phyloP scores from a whole-genome alignment of 768 basidiomycete genomes.

The Amanita subjunquillea region DNA sequence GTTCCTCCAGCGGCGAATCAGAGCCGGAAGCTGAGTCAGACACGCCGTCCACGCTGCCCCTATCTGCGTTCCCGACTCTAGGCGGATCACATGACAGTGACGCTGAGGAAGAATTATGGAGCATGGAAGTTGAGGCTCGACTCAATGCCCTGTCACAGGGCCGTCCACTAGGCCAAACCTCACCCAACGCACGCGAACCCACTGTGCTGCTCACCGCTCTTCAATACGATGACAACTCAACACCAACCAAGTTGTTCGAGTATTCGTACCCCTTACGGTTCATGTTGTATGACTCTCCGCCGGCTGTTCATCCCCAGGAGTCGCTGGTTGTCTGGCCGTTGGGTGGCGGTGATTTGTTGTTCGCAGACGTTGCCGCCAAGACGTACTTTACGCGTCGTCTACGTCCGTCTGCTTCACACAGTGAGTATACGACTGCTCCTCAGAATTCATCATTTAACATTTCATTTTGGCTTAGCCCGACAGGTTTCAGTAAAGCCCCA shows the following conservation, averaged over 20 bases:
- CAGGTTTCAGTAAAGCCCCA: conserved; percentile 17
- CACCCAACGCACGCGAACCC: neutral
- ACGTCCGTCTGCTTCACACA: conserved; percentile 16
- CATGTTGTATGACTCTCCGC: conserved; percentile 17
- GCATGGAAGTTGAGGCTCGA: neutral
- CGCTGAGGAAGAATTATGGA: neutral
- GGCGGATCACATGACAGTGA: neutral
- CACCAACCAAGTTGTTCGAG: conserved; percentile 10
- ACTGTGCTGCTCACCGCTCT: conserved; percentile 6
- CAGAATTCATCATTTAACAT: neutral
- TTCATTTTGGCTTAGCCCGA: conserved; percentile 9
- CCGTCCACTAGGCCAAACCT: neutral
- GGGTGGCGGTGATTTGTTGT: conserved; percentile 17
- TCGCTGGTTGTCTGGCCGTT: conserved; percentile 18
- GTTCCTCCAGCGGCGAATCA: neutral
- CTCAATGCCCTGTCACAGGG: neutral
- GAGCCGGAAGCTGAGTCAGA: neutral
- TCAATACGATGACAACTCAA: neutral
- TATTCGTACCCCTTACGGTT: conserved; percentile 9
- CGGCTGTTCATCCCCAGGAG: conserved; percentile 15
- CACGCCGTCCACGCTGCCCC: neutral
- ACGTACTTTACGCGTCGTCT: conserved; percentile 17
- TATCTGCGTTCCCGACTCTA: neutral
- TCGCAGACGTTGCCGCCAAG: conserved; percentile 15
- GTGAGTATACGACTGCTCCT: conserved; percentile 9